phyloP scores from a whole-genome alignment of 768 basidiomycete species.

The Hygrocybe coccinea region DNA sequence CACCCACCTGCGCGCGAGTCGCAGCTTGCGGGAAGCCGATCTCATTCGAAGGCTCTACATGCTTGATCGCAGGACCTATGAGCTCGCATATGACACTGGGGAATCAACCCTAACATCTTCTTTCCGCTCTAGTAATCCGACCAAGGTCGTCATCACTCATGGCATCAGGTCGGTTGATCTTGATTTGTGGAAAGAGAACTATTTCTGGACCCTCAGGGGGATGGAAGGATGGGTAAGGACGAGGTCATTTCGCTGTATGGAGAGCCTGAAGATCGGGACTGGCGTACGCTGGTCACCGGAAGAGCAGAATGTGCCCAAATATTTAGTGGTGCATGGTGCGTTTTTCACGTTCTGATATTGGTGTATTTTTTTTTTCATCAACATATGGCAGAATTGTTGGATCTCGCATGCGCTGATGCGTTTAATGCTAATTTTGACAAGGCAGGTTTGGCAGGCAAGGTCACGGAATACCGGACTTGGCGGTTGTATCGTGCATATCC shows the following conservation, averaged over 20 bases:
- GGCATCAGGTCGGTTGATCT: conserved; percentile 16
- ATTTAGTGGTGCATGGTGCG: not conserved
- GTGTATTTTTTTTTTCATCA: conserved; percentile 14
- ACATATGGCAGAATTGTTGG: not conserved
- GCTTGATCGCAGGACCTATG: conserved; percentile 42
- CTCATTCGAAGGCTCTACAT: conserved; percentile 40
- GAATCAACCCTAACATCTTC: conserved; percentile 29
- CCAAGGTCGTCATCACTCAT: conserved; percentile 30
- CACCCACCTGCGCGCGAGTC: conserved; percentile 39
- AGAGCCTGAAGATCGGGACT: conserved; percentile 36
- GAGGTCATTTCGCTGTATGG: conserved; percentile 37
- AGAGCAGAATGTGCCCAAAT: conserved; percentile 4
- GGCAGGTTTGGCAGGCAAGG: not conserved
- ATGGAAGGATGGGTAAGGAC: conserved; percentile 38
- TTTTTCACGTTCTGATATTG: conserved; percentile 30
- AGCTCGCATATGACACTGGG: conserved; percentile 33
- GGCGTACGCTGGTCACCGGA: conserved; percentile 17
- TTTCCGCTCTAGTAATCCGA: conserved; percentile 28
- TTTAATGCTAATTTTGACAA: not conserved
- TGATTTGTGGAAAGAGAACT: conserved; percentile 10
- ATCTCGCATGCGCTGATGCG: not conserved
- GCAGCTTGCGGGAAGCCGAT: conserved; percentile 40
- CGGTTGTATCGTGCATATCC: conserved; percentile 46
- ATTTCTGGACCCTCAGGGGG: conserved; percentile 24
- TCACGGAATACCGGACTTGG: conserved; percentile 36